Conservation (phyloP, 208 protist species). For the Acanthamoeba royreba region DNA sequence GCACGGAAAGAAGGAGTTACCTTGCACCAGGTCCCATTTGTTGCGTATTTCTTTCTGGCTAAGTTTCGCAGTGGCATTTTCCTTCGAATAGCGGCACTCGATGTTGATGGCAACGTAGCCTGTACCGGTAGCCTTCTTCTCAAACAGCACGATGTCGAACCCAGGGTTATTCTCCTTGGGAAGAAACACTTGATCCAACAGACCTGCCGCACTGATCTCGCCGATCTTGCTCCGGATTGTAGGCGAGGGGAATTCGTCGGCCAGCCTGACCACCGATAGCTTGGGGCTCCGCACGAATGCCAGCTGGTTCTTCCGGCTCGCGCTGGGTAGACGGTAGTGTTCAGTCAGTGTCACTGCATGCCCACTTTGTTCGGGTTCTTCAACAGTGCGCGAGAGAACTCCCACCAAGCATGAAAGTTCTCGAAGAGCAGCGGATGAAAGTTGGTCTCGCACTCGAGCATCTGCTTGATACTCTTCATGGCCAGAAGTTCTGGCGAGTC, state of each 20-base stretch:
- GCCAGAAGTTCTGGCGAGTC: too few relatives aligned
- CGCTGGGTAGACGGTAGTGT: background rate
- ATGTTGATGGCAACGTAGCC: background rate
- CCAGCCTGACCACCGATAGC: background rate
- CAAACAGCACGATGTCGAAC: background rate
- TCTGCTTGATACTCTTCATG: background rate
- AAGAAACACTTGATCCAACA: background rate
- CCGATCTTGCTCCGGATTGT: background rate
- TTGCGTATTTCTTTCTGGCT: background rate
- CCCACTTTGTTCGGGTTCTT: background rate
- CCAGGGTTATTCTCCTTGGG: background rate
- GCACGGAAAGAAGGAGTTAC: background rate
- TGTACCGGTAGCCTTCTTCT: background rate
- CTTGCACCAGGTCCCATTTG: background rate
- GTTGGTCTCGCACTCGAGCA: background rate
- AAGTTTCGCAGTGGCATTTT: background rate
- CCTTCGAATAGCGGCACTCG: background rate
- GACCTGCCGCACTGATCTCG: background rate
- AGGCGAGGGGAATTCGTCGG: background rate
- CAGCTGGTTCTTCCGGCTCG: background rate
- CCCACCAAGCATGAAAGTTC: slow-evolving; percentile 19
- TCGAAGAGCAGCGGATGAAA: background rate
- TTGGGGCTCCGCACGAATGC: background rate
- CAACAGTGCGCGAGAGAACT: background rate
- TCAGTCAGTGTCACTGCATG: background rate